Evolutionary conservation across 192 early-diverging fungal genomes (phyloP).

Genomic region (Umbelopsis vinacea): DNA sequence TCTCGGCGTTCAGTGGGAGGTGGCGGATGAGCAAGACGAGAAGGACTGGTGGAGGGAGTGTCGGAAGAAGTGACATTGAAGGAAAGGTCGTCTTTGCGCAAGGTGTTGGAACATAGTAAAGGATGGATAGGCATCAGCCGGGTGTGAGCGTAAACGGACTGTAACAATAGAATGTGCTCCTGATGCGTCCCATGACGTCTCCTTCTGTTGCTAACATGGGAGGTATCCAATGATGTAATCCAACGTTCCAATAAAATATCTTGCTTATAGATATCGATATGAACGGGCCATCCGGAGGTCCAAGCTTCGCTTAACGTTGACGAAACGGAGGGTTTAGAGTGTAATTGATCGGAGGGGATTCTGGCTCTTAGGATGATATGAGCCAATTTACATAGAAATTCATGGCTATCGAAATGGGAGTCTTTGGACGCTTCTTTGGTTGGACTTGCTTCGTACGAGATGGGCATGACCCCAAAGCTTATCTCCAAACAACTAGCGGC

Average conservation of each 20-base stretch:
- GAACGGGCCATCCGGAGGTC: slow-evolving; percentile 5
- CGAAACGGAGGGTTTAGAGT: not conserved
- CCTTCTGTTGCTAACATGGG: no score
- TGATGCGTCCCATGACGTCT: slow-evolving; percentile 20
- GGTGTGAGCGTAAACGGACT: slow-evolving; percentile 49
- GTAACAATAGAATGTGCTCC: slow-evolving; percentile 42
- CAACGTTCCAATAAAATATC: slow-evolving; percentile 27
- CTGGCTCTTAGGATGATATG: slow-evolving; percentile 7
- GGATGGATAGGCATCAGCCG: slow-evolving; percentile 42
- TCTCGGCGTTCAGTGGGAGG: slow-evolving; percentile 18
- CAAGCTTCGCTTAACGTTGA: not conserved
- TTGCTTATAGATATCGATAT: slow-evolving; percentile 18
- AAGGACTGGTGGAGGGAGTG: slow-evolving; percentile 34
- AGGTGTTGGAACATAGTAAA: slow-evolving; percentile 31
- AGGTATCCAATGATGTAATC: slow-evolving; percentile 2
- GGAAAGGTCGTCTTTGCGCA: slow-evolving; percentile 34
- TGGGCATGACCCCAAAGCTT: slow-evolving; percentile 20
- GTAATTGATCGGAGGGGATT: slow-evolving; percentile 7
- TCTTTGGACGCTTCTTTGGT: not conserved
- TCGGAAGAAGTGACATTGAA: slow-evolving; percentile 40
- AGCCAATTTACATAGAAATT: slow-evolving; percentile 6
- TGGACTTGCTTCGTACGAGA: not conserved
- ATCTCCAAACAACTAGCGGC: slow-evolving; percentile 1
- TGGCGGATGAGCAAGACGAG: not conserved
- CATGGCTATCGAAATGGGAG: not conserved